Evolutionary conservation across 1,284 basidiomycete genomes (phyloP).

Genomic region (Amylostereum chailletii): DNA sequence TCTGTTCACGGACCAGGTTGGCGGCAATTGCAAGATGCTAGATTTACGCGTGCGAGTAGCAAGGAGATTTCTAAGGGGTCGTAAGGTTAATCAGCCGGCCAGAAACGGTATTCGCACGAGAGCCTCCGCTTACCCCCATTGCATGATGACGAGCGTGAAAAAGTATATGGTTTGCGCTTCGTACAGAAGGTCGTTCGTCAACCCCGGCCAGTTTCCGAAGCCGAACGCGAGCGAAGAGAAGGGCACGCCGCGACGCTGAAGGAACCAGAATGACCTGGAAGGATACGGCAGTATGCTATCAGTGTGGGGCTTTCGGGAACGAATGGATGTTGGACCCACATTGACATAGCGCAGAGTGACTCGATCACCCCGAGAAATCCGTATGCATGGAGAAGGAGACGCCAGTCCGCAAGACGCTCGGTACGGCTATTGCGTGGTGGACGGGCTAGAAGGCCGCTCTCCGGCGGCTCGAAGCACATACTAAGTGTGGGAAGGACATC

Average conservation of each 20-base stretch:
- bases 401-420: conserved; percentile 40
- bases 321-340: conserved; percentile 26
- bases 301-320: conserved; percentile 3
- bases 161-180: conserved; percentile 41
- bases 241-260: conserved; percentile 42
- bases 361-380: conserved; percentile 52
- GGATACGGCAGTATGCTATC: neutral
- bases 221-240: conserved; percentile 45
- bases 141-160: conserved; percentile 61
- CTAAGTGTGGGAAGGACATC: conserved; percentile 42
- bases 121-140: conserved; percentile 37
- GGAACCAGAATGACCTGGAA: conserved; percentile 40
- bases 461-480: conserved; percentile 46
- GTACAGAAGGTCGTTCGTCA: conserved; percentile 29
- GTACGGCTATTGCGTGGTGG: conserved; percentile 56
- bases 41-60: conserved; percentile 40
- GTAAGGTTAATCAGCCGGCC: conserved; percentile 13
- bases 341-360: conserved; percentile 38
- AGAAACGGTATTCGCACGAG: conserved; percentile 6
- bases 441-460: conserved; percentile 43
- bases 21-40: conserved; percentile 38
- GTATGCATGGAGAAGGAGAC: conserved; percentile 57
- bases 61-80: conserved; percentile 32
- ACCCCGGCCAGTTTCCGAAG: conserved; percentile 35
- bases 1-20: conserved; percentile 24